Base-by-base conservation (phyloP, 495 filamentous ascomycete genomes). In the Jackrogersella minutella region DNA sequence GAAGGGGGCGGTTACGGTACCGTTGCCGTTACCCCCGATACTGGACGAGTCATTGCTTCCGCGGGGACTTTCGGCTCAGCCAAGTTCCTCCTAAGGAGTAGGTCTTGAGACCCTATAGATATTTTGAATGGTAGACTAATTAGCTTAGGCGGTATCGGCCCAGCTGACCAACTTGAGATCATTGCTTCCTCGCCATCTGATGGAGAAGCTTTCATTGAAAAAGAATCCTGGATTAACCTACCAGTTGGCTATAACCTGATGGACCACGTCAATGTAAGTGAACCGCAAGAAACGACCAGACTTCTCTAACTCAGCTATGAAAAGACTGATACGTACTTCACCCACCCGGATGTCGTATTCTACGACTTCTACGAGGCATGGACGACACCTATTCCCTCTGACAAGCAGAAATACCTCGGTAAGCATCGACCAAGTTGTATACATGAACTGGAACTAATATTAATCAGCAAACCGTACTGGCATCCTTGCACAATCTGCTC, bases 181-280 rank as follows among this genome's bases (percentile, higher is more conserved):
- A 85, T 88, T 31, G 79, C 84, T 62, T 72, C 73, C 52, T 84
- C 82, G 2, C 70, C 78, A 2, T 76, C 78, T 0, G 81, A 85
- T 52, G 84, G 87, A 16, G 73, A 84, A 6, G 78, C 74, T n/a
- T 81, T 88, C 79, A 81, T 86, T 61, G 74, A 61, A 53, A 77
- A 72, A 43, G 66, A 73, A 1, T 68, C 85, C 14, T 92, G 90
- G 90, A 89, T 93, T 70, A 79, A 86, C 63, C 80, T 91, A 13
- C 90, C 91, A 17, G 90, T 93, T 16, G 90, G 91, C 21, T 82
- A 89, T 69, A 91, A 90, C 70, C 73, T 92, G 39, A 84, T 87
- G 61, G 90, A 93, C 72, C 90, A 93, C 74, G 80, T 86, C 58
- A 90, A 91, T 74, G 76, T 77, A 51, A 68, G 76, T 68, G 13